Base-by-base conservation (phyloP, 306 rosid species). In the Oemleria cerasiformis region DNA sequence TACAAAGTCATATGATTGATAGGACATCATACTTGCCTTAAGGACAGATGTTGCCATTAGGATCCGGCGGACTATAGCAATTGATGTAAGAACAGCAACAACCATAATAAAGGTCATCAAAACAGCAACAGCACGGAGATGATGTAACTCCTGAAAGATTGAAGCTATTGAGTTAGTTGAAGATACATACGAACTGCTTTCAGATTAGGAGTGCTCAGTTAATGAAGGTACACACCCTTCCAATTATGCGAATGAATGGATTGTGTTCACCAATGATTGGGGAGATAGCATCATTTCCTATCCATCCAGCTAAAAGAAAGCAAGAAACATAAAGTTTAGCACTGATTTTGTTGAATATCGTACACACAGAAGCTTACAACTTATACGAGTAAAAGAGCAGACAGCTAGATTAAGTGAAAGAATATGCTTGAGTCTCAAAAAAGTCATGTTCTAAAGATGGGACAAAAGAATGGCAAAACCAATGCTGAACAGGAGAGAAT, bases 31-130 rank as follows among this genome's bases (percentile, higher is more conserved):
- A 74, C 97, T 89, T 83, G 75, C 99, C 97, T 89, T 94, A 0
- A 94, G 95, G 60, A 94, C 99, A 75, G 99, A 91, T 67, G 99
- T 91, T 65, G 97, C 99, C 99, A 94, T 87, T 75, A 94, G 93
- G 78, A 94, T 89, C 43, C 99, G 97, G 10, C 96, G 99, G 66
- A 91, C 83, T 59, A 94, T 79, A 49, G 97, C 97, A 73, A 94
- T 89, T 76, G 99, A 94, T 16, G 99, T 86, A 58, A 94, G 95
- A 75, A 91, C 61, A 70, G 96, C 71, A 74, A 94, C 92, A 49
- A 75, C 86, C 91, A 84, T 91, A 74, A 94, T 75, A 80, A 75
- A 81, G 48, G 97, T 91, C 99, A 94, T 89, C 63, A 94, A 84
- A 76, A 94, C 84, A 25, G 99, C 86, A 72, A 78, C 84, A 72